Evolutionary conservation across 352 stramenopile species (phyloP), one percentile per base, ranked within the genome.

Genomic region (Phytophthora melonis): DNA sequence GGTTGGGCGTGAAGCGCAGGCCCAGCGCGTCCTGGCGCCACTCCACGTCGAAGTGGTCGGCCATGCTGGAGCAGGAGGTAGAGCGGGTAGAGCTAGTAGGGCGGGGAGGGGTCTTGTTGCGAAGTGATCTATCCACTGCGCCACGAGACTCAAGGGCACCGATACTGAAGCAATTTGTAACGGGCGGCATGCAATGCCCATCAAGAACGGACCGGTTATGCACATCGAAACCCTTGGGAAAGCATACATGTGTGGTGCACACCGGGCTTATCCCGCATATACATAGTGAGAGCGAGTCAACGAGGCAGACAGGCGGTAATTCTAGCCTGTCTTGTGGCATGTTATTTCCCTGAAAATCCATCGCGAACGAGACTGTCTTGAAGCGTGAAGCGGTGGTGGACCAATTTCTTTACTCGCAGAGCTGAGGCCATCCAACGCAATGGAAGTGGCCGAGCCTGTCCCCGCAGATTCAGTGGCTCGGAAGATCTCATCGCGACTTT

Each of bases 1-100:
- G 82, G 58, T 91, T 89, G 58, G 86, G 87, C 62, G 87, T 94
- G 79, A 94, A 94, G 75, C 84, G 82, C 70, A 94, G 59, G 19
- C 83, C 83, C 19, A 94, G 73, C 39, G 77, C 68, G 55, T 82
- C 80, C 14, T 82, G 72, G 41, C 77, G 67, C 87, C 87, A 94
- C 16, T 82, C 75, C 18, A 94, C 74, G 63, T 94, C 87, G 74
- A 89, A 93, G 7, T 65, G 58, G 36, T 54, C 69, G 57, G 27
- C 32, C 13, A 32, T 41, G 19, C 30, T 55, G 53, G 69, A 64
- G 49, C 11, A 13, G 14, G 30, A 47, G 6, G 21, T 4, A 25
- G 45, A 11, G 47, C 11, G 43, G 53, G 45, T 23, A 34, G 30
- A 34, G 8, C 30, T 39, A 21, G 32, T 16, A 8, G 34, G 45